Base-by-base conservation (phyloP, 345 rosid species). In the Eucalyptus decipiens region DNA sequence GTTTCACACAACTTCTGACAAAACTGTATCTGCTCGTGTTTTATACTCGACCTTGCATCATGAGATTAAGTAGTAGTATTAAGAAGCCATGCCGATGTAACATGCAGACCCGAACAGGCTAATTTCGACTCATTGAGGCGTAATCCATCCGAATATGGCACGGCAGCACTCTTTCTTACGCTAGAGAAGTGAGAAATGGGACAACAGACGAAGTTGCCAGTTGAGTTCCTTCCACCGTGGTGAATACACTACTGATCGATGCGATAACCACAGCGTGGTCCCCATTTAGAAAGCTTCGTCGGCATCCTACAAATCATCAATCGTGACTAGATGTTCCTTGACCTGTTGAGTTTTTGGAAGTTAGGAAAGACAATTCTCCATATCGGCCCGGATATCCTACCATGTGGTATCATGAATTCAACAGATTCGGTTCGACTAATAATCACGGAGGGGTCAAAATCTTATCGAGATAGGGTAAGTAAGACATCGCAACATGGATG, bases 31-130 rank as follows among this genome's bases (percentile, higher is more conserved):
- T 42, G 86, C 92, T 87, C 89, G 91, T 49, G 88, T 89, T 86
- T 62, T 90, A 52, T 91, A 95, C 62, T 92, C 94, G 58, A 81
- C 89, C 94, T 96, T 94, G 92, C 91, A 92, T 48, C 14, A 4
- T 21, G 34, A 14, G 32, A 88, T 6, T 32, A 5, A 37, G 48
- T 30, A 72, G 80, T 37, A 72, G 81, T 37, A 42, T 37, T 24
- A 37, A 5, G 83, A 26, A 72, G 83, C 83, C 26, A 10, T 72
- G 11, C 83, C 15, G 47, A 76, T 19, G 83, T 6, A 11, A 24
- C 23, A 42, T 21, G 43, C 81, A 19, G 14, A 37, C 13, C 26
- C 8, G 45, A 37, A 13, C 23, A 43, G 4, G 5, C 81, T 10
- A 34, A 15, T 72, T 19, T 72, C 26, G 14, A 37, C 11, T 72